Conservation (phyloP, 192 early-diverging fungal genomes). For the Gamsiella multidivaricata region DNA sequence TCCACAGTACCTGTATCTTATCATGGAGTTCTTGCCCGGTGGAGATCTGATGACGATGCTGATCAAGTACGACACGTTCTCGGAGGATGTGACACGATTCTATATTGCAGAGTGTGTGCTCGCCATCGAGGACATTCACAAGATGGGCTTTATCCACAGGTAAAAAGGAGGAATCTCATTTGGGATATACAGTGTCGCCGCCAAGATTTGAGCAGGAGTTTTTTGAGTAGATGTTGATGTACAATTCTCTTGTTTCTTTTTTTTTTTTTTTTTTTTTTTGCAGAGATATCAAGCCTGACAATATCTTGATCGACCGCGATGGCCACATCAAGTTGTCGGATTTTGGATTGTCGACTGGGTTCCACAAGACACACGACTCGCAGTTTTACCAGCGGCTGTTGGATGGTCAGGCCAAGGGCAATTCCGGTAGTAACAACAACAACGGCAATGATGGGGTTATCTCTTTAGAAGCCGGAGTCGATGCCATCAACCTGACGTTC, state of each 20-base stretch:
- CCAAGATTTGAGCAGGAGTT: too few species aligned
- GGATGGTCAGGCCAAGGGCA: constrained; percentile 73
- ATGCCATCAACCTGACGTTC: constrained; percentile 93
- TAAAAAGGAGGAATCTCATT: too few species aligned
- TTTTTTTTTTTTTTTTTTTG: too few species aligned
- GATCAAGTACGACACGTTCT: constrained; percentile 98
- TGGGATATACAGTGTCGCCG: too few species aligned
- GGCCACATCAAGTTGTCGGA: constrained; percentile 99
- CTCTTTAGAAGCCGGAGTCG: constrained; percentile 55
- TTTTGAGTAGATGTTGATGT: too few species aligned
- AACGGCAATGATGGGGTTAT: constrained; percentile 38
- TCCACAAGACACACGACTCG: constrained; percentile 99
- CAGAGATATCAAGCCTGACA: constrained; percentile 88
- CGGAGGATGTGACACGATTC: constrained; percentile 97
- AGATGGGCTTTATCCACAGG: constrained; percentile 95
- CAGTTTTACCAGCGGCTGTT: constrained; percentile 89
- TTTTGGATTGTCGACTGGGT: constrained; percentile 99
- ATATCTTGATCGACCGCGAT: constrained; percentile 94
- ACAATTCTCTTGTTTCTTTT: too few species aligned
- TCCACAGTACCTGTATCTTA: constrained; percentile 91
- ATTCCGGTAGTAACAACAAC: constrained; percentile 13
- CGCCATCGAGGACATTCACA: constrained; percentile 94
- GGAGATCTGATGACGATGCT: constrained; percentile 99
- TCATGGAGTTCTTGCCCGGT: constrained; percentile 99
- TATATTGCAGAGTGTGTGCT: constrained; percentile 98